Evolutionary conservation across 345 rosid species (phyloP).

Genomic region (Ceriops tagal): DNA sequence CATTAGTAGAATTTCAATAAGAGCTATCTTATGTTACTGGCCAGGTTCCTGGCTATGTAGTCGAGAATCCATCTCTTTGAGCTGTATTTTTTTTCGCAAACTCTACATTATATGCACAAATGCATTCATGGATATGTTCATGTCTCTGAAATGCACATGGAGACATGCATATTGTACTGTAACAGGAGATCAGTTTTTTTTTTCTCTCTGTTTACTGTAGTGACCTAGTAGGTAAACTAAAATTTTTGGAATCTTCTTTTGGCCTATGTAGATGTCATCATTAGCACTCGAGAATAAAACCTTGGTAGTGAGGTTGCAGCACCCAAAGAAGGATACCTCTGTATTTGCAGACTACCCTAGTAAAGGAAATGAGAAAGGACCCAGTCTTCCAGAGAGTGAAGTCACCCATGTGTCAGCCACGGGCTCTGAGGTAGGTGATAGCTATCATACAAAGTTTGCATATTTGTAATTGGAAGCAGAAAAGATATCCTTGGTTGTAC

Average conservation of each 20-base stretch:
- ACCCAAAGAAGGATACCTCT: slow-evolving; percentile 31
- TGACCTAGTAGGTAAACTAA: neutral
- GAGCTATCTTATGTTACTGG: too few species aligned
- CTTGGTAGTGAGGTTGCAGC: slow-evolving; percentile 54
- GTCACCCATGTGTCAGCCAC: slow-evolving; percentile 18
- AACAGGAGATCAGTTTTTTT: neutral
- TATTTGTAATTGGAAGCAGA: neutral
- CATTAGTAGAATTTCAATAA: too few species aligned
- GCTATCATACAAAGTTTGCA: slow-evolving; percentile 6
- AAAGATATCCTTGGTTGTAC: too few species aligned
- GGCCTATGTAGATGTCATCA: slow-evolving; percentile 50
- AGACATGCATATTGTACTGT: too few species aligned
- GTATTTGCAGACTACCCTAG: slow-evolving; percentile 15
- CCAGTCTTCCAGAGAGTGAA: slow-evolving; percentile 23
- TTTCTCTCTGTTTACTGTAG: neutral
- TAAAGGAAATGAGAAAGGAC: slow-evolving; percentile 16
- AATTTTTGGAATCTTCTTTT: neutral
- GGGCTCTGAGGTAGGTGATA: slow-evolving; percentile 36
- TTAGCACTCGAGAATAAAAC: slow-evolving; percentile 56
- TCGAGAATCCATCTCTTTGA: too few species aligned
- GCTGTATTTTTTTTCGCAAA: too few species aligned
- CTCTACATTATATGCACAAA: too few species aligned
- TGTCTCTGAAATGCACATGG: too few species aligned
- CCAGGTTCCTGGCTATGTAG: too few species aligned
- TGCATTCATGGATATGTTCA: too few species aligned